A percentile compares a stretch with the other conserved stretches of the same genome.
These are phyloP conservation scores for Trichothecium sympodiale DNA, from an alignment of 2,329 filamentous ascomycete genomes.

Conservation along the genomic window DNA sequence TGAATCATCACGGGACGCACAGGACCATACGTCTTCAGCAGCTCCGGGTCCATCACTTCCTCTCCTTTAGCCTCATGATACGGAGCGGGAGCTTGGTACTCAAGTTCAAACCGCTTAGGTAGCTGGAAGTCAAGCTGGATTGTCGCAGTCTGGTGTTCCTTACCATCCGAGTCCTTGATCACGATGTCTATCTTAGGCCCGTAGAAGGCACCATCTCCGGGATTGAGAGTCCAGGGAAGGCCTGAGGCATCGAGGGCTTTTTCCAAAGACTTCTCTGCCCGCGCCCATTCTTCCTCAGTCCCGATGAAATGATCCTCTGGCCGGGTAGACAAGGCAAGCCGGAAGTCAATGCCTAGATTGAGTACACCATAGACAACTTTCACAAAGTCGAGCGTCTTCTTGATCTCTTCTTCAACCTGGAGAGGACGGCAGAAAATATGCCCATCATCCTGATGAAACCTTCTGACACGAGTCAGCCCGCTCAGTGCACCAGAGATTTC, in stretches of 20 bases:
- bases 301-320: slow-evolving; percentile 72
- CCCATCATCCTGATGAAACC: slow-evolving; percentile 85
- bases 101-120: slow-evolving; percentile 67
- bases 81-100: slow-evolving; percentile 60
- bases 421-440: slow-evolving; percentile 79
- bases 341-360: slow-evolving; percentile 55
- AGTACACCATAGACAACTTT: slow-evolving; percentile 61
- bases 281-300: slow-evolving; percentile 49
- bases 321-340: slow-evolving; percentile 67
- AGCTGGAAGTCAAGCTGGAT: slow-evolving; percentile 87
- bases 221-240: slow-evolving; percentile 61
- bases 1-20: slow-evolving; percentile 72
- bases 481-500: slow-evolving; percentile 73
- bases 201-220: slow-evolving; percentile 82
- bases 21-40: slow-evolving; percentile 41
- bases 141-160: slow-evolving; percentile 81
- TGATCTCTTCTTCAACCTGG: slow-evolving; percentile 67
- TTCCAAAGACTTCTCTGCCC: slow-evolving; percentile 28
- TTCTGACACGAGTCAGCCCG: slow-evolving; percentile 70
- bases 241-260: slow-evolving; percentile 52
- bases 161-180: slow-evolving; percentile 66
- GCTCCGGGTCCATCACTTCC: slow-evolving; percentile 33
- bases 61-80: slow-evolving; percentile 45
- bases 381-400: slow-evolving; percentile 63
- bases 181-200: slow-evolving; percentile 88